Base-by-base conservation (phyloP, 2,329 filamentous ascomycete species). In the Tolypocladium ovalisporum region DNA sequence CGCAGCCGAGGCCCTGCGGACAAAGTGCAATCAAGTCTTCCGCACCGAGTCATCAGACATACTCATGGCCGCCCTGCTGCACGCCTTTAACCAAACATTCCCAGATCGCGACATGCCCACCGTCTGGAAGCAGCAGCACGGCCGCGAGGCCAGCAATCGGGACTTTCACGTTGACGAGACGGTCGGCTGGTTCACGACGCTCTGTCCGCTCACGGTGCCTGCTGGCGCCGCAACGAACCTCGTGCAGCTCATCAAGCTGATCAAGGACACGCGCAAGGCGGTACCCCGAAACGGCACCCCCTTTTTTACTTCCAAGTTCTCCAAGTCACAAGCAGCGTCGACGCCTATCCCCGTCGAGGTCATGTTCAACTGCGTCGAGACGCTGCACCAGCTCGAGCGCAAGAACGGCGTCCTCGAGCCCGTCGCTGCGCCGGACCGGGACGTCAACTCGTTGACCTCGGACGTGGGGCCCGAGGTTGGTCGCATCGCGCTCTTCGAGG, bases 101-200 rank as follows among this genome's bases (percentile, higher is more conserved):
- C 71, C 75, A 17, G 79, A 84, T 55, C 74, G 82, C 22, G 59
- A 63, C 0, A 66, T 73, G 0, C 82, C 82, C 0, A 76, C 77
- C 1, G 63, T 85, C 0, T 85, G 79, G 79, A 79, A 77, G 56
- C 77, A 79, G 60, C 78, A 80, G 59, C 73, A 76, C 40, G 79
- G 79, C 19, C 71, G 79, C 19, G 68, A 75, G n/a, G 65, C 70
- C 2, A 73, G 73, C 60, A 75, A 75, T 32, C 65, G 68, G 0
- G 75, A 76, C 19, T 69, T 79, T 15, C 79, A 84, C 65, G 74
- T 83, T 1, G 76, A 77, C 5, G 73, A 81, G 55, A 84, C 81
- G 0, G 80, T 85, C 0, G 82, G 82, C 2, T 84, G 81, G 81
- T 83, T 85, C 60, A 83, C 81, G 2, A 76, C 80, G 0, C 68